phyloP scores from a whole-genome alignment of 306 rosid genomes.

The Datisca glomerata region DNA sequence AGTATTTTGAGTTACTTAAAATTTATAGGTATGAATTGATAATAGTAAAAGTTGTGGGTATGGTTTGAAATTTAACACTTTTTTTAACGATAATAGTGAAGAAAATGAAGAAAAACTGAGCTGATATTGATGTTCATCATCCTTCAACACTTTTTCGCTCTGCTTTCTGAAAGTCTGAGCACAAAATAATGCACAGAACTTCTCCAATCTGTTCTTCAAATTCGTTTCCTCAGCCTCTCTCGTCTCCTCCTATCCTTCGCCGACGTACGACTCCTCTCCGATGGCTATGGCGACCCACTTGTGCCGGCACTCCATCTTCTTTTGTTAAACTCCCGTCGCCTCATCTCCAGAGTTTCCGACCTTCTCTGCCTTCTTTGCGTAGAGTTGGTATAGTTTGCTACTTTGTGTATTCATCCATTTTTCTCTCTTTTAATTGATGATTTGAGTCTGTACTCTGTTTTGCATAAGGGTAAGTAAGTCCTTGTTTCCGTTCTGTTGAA shows the following conservation, averaged over 20 bases:
- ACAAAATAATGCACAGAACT: constrained; percentile 22
- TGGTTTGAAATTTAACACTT: too few species aligned
- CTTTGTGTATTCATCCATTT: not conserved
- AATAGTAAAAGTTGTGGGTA: too few species aligned
- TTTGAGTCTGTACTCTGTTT: not conserved
- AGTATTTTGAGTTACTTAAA: too few species aligned
- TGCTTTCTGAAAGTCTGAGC: not conserved
- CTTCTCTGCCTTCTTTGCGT: constrained; percentile 19
- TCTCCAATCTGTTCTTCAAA: constrained; percentile 27
- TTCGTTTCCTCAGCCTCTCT: constrained; percentile 15
- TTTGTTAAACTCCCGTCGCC: constrained; percentile 14
- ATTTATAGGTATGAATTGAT: too few species aligned
- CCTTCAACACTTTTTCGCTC: not conserved
- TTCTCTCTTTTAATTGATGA: not conserved
- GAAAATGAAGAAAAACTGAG: too few species aligned
- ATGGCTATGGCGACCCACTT: constrained; percentile 5
- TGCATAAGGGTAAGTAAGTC: too few species aligned
- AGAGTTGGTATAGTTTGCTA: constrained; percentile 26
- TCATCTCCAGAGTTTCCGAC: constrained; percentile 21
- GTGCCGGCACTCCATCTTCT: constrained; percentile 4
- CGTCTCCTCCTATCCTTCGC: constrained; percentile 19
- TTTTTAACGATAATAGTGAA: too few species aligned
- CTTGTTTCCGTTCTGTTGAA: too few species aligned
- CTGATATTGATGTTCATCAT: too few species aligned
- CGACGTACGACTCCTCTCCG: constrained; percentile 18